phyloP scores from a whole-genome alignment of 2,329 filamentous ascomycete species.

The Eutypella sp. region DNA sequence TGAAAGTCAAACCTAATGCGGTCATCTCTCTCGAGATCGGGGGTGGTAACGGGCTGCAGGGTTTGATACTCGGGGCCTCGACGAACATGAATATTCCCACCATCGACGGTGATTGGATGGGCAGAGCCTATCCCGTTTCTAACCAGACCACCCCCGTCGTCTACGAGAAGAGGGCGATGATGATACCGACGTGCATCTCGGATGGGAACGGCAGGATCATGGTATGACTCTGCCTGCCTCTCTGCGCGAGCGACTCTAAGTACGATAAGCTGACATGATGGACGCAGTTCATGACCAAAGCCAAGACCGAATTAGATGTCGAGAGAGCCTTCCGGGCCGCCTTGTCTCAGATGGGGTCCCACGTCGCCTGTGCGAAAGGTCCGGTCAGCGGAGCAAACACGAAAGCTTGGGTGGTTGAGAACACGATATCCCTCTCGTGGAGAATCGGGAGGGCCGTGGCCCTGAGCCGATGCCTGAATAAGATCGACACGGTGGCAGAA shows the following conservation, averaged over 20 bases:
- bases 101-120: slow-evolving; percentile 50
- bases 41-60: slow-evolving; percentile 57
- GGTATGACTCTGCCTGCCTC: no score
- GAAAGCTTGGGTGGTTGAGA: slow-evolving; percentile 41
- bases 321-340: slow-evolving; percentile 43
- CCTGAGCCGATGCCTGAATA: slow-evolving; percentile 39
- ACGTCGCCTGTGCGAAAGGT: slow-evolving; percentile 39
- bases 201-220: slow-evolving; percentile 39
- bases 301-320: slow-evolving; percentile 35
- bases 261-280: neutral
- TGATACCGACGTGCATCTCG: slow-evolving; percentile 4
- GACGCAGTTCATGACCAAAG: slow-evolving; percentile 35
- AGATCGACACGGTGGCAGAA: slow-evolving; percentile 46
- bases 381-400: slow-evolving; percentile 41
- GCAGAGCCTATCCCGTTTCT: slow-evolving; percentile 43
- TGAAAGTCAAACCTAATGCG: slow-evolving; percentile 42
- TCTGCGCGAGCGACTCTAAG: no score
- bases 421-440: slow-evolving; percentile 47
- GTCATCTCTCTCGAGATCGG: slow-evolving; percentile 59
- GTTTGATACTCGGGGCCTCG: slow-evolving; percentile 47
- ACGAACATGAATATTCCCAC: slow-evolving; percentile 43
- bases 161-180: slow-evolving; percentile 6
- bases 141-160: slow-evolving; percentile 45
- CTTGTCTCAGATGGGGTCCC: slow-evolving; percentile 46
- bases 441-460: slow-evolving; percentile 54